A percentile compares a stretch with the other conserved stretches of the same genome.
Evolutionary conservation across 306 rosid genomes (phyloP).

Genomic region (Trifolium fragiferum): DNA sequence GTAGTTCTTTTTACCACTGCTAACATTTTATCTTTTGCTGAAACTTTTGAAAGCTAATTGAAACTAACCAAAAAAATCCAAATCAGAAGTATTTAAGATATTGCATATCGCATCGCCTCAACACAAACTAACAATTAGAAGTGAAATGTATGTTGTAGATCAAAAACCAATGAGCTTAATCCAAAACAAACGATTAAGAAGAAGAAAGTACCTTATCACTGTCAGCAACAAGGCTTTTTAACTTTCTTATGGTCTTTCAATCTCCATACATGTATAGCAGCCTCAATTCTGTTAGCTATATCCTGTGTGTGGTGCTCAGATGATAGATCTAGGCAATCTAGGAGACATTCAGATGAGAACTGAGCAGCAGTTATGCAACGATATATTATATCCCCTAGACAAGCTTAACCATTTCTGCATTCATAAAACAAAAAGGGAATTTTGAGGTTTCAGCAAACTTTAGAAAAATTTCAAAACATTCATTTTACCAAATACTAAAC

Average conservation of each 20-base stretch:
- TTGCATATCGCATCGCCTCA: slow-evolving; percentile 1
- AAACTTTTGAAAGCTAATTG: background rate
- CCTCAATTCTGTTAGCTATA: slow-evolving; percentile 86
- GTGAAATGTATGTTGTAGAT: background rate
- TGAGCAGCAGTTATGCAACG: slow-evolving; percentile 72
- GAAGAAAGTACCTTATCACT: slow-evolving; percentile 55
- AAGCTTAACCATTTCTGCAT: slow-evolving; percentile 86
- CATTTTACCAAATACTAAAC: slow-evolving; percentile 12
- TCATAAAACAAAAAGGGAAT: slow-evolving; percentile 11
- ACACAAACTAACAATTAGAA: slow-evolving; percentile 14
- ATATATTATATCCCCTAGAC: slow-evolving; percentile 85
- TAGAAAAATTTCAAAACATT: background rate
- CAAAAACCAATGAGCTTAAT: slow-evolving; percentile 19
- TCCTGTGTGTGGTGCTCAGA: slow-evolving; percentile 89
- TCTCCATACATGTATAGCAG: slow-evolving; percentile 82
- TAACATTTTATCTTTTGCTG: slow-evolving; percentile 2
- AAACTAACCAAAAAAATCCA: background rate
- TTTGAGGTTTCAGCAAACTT: slow-evolving; percentile 4
- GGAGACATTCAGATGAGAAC: slow-evolving; percentile 79
- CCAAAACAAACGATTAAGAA: background rate
- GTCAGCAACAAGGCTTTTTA: slow-evolving; percentile 71
- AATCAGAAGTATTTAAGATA: background rate
- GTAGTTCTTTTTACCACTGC: background rate
- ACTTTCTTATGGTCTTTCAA: slow-evolving; percentile 72
- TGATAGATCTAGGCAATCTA: slow-evolving; percentile 86